Base-by-base conservation (phyloP, 1,284 basidiomycete species). In the Fomitopsis pinicola region DNA sequence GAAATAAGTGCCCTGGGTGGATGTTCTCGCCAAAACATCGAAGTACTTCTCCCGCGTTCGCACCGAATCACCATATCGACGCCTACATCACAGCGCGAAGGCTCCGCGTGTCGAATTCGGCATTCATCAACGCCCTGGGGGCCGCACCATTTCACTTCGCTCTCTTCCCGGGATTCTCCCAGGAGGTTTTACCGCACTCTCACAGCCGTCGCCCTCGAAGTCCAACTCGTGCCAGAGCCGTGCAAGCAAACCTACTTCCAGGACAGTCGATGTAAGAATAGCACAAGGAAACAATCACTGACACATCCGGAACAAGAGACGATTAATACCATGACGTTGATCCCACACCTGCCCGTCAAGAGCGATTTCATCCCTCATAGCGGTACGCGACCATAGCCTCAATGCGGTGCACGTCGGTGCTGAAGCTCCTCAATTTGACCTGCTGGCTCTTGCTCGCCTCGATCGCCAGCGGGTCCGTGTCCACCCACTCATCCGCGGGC, bases 391-490 rank as follows among this genome's bases (percentile, higher is more conserved):
- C 90, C 91, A 92, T 91, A 22, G 91, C 92, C 75, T 95, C 94
- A 73, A 96, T 90, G 62, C 91, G 85, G 72, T 96, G 94, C 33
- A 94, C 86, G 72, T 95, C 94, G 14, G 94, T 95, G 73, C 90
- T 94, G 76, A 96, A 96, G 74, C 84, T 93, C 66, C 94, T 80
- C 76, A 96, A 82, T 73, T 95, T 91, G 67, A 98, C 96, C 75
- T 97, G 95, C 74, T 98, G 96, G 69, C 95, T 96, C 77, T 97
- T 95, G 68, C 94, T 91, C 35, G 94, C 90, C 74, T 96, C 94
- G 72, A 99, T 98, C 44, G 97, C 89, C 57, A 97, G 83, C 9
- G 97, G 94, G 74, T 97, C 95, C 1, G 94, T 95, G 72, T 98
- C 95, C 22, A 94, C 87, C 96, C 96, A 98, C 70, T 93, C 91